These are phyloP conservation scores for Fragaria vesca DNA, from an alignment of 306 rosid species.

Conservation along the genomic window DNA sequence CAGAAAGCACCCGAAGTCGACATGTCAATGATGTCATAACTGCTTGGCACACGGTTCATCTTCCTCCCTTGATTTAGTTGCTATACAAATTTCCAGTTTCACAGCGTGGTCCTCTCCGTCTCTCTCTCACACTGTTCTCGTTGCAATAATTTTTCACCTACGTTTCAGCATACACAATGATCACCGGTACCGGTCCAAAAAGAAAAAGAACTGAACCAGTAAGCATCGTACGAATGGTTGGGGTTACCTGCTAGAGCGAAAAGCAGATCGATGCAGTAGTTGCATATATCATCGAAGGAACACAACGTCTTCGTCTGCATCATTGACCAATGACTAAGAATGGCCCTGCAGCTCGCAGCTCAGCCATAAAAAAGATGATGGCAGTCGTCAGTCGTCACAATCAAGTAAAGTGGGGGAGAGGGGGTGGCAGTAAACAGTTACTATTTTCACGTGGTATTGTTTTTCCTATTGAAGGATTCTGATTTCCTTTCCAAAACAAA, in stretches of 20 bases:
- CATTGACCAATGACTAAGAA: not conserved
- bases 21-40: not conserved
- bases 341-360: not conserved
- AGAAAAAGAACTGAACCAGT: not conserved
- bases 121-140: not conserved
- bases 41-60: not conserved
- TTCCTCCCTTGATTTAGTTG: not conserved
- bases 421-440: not conserved
- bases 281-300: not conserved
- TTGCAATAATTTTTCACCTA: not conserved
- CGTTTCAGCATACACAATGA: not conserved
- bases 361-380: not conserved
- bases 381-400: not conserved
- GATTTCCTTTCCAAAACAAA: not conserved
- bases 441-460: conserved; percentile 8
- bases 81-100: not conserved
- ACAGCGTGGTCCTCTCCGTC: not conserved
- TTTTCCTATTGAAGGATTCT: not conserved
- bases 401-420: not conserved
- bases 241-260: conserved; percentile 10
- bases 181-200: not conserved
- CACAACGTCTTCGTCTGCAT: not conserved
- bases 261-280: not conserved
- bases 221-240: not conserved
- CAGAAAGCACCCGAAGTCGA: not conserved